Conservation (phyloP, 2,329 filamentous ascomycete species). For the Akanthomyces lecanii region DNA sequence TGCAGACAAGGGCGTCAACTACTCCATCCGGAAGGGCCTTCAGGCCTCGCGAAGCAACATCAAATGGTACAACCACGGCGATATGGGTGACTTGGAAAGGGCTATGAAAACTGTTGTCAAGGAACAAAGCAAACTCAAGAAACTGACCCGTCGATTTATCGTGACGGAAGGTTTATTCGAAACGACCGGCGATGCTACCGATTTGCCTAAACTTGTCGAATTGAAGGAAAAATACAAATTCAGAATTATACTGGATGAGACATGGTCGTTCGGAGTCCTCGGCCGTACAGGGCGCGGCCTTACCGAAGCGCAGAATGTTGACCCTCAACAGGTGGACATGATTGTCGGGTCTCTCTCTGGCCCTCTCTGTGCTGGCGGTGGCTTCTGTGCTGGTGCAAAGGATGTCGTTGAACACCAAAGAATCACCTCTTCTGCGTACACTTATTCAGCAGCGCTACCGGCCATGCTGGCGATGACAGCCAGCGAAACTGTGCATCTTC, state of each 20-base stretch:
- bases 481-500: constrained; percentile 79
- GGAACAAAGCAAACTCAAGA: constrained; percentile 80
- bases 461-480: constrained; percentile 94
- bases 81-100: constrained; percentile 87
- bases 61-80: constrained; percentile 91
- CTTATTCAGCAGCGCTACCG: constrained; percentile 90
- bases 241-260: constrained; percentile 94
- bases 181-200: constrained; percentile 75
- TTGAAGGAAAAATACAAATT: constrained; percentile 97
- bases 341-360: constrained; percentile 90
- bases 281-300: constrained; percentile 87
- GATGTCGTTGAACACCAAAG: constrained; percentile 97
- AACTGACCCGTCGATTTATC: constrained; percentile 87
- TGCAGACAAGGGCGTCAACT: constrained; percentile 89
- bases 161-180: constrained; percentile 96
- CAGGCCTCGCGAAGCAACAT: constrained; percentile 90
- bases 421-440: constrained; percentile 87
- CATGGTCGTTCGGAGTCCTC: constrained; percentile 93
- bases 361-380: constrained; percentile 84
- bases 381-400: constrained; percentile 87
- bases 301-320: constrained; percentile 95
- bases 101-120: constrained; percentile 81
- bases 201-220: constrained; percentile 86
- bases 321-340: constrained; percentile 92
- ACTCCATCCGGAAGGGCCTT: constrained; percentile 87